A percentile compares a stretch with the other conserved stretches of the same genome.
Evolutionary conservation across 2,329 filamentous ascomycete species (phyloP).

Genomic region (Aspergillus amoenus): DNA sequence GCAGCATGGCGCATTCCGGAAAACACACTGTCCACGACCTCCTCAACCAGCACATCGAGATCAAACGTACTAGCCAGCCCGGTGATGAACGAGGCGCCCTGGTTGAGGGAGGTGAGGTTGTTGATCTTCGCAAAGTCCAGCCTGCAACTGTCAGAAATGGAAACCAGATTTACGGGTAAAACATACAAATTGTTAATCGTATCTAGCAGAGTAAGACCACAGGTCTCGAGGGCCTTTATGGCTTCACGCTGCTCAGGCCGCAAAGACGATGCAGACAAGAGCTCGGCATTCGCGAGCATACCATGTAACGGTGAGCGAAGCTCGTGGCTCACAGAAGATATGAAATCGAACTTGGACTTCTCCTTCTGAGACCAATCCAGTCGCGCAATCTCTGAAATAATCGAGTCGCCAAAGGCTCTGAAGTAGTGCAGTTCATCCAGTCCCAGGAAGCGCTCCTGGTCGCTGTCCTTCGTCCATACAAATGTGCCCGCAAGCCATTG

Average conservation of each 20-base stretch:
- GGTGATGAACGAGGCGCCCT: slow-evolving; percentile 5
- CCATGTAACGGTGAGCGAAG: slow-evolving; percentile 50
- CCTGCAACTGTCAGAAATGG: background rate
- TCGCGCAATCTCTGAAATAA: slow-evolving; percentile 37
- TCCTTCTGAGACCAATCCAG: slow-evolving; percentile 39
- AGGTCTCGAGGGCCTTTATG: slow-evolving; percentile 50
- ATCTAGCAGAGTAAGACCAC: slow-evolving; percentile 52
- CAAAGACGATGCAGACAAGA: slow-evolving; percentile 46
- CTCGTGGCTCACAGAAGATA: slow-evolving; percentile 55
- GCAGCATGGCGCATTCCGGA: slow-evolving; percentile 18
- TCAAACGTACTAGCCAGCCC: slow-evolving; percentile 24
- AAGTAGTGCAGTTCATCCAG: slow-evolving; percentile 36
- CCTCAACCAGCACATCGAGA: slow-evolving; percentile 26
- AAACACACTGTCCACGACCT: slow-evolving; percentile 19
- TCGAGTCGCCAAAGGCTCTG: slow-evolving; percentile 35
- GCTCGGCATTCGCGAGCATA: slow-evolving; percentile 50
- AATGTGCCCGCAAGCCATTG: slow-evolving; percentile 35
- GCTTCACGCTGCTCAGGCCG: slow-evolving; percentile 44
- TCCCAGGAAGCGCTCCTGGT: slow-evolving; percentile 21
- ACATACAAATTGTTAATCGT: slow-evolving; percentile 42
- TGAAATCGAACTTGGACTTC: slow-evolving; percentile 53
- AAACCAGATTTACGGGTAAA: too few relatives aligned
- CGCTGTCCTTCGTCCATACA: slow-evolving; percentile 25
- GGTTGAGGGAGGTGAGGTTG: slow-evolving; percentile 13
- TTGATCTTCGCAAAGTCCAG: slow-evolving; percentile 34